A percentile compares a stretch with the other conserved stretches of the same genome.
These are phyloP conservation scores for Canna indica DNA, from an alignment of 176 grass and related monocot species.

Conservation along the genomic window DNA sequence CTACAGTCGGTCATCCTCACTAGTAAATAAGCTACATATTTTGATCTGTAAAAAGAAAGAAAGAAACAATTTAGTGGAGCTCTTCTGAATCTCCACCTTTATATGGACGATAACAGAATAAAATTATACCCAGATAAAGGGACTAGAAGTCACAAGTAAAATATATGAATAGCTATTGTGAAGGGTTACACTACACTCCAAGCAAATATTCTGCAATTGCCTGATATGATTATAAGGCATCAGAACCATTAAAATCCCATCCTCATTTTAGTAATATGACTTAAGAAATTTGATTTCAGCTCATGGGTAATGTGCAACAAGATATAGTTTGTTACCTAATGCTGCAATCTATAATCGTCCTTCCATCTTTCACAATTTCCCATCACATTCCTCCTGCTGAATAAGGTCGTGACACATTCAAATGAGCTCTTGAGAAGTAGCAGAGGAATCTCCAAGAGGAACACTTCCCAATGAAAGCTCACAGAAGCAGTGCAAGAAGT, in stretches of 20 bases:
- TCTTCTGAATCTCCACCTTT: not conserved
- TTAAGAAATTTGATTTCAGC: no score
- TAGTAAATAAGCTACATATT: no score
- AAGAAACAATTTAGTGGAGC: no score
- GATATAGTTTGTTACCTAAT: not conserved
- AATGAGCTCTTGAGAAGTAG: not conserved
- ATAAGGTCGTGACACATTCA: not conserved
- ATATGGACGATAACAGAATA: no score
- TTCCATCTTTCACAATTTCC: not conserved
- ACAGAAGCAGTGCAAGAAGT: not conserved
- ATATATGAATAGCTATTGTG: no score
- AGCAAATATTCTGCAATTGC: not conserved
- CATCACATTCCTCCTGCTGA: not conserved
- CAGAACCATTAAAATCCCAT: not conserved
- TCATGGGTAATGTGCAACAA: not conserved
- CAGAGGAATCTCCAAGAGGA: not conserved
- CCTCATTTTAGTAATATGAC: not conserved
- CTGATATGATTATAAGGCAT: not conserved
- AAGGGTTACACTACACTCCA: no score
- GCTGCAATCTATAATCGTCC: not conserved
- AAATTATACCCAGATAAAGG: no score
- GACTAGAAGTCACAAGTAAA: no score
- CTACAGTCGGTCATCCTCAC: no score
- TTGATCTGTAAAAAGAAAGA: no score
- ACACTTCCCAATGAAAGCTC: not conserved